These are phyloP conservation scores for Pseudogymnoascus sp. DNA, from an alignment of 2,329 filamentous ascomycete species.

Conservation along the genomic window DNA sequence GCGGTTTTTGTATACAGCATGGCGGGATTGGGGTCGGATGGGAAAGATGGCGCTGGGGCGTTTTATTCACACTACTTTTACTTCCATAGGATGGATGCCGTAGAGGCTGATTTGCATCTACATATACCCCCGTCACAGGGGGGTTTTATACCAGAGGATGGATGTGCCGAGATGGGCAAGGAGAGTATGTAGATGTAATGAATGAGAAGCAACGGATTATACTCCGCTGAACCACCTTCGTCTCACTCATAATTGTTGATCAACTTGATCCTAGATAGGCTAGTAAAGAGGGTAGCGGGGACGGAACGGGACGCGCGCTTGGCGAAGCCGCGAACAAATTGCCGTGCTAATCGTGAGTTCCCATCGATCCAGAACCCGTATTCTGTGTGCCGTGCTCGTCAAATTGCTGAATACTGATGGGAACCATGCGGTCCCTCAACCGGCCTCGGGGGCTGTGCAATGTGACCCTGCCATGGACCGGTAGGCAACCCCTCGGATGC, in stretches of 20 bases:
- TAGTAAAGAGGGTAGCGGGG: background rate
- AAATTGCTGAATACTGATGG: too few species aligned
- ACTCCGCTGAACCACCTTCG: background rate
- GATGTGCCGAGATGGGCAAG: background rate
- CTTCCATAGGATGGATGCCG: background rate
- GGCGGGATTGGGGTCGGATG: background rate
- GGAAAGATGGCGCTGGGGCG: background rate
- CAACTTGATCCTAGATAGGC: background rate
- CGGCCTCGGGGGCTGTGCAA: background rate
- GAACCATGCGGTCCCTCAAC: background rate
- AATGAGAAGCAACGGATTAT: constrained; percentile 1
- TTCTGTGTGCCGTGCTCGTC: too few species aligned
- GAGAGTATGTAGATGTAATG: constrained; percentile 1
- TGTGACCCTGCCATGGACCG: background rate
- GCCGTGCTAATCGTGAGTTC: background rate
- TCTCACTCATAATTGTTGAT: background rate
- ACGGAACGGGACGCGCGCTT: background rate
- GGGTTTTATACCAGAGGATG: background rate
- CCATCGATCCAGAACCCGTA: too few species aligned
- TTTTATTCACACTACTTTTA: background rate
- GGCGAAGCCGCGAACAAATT: background rate
- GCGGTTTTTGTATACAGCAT: background rate
- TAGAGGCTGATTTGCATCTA: background rate
- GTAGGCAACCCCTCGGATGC: background rate
- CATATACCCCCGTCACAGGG: background rate